These are phyloP conservation scores for Extremus antarcticus DNA, from an alignment of 495 filamentous ascomycete species.

Conservation along the genomic window DNA sequence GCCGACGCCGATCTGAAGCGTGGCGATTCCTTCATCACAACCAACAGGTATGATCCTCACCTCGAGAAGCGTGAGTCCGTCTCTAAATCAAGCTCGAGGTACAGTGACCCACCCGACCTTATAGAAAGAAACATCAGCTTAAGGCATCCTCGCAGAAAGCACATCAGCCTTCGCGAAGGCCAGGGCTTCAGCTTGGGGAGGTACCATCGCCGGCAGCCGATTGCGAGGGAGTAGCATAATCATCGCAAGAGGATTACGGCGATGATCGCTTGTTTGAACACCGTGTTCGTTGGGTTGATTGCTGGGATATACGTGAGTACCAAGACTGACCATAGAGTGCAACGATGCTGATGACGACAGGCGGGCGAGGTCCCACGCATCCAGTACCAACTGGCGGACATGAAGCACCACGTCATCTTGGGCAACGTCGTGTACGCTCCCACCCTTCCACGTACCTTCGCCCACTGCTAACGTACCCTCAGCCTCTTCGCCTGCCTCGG, in stretches of 20 bases:
- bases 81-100: background rate
- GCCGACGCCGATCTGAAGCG: background rate
- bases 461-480: background rate
- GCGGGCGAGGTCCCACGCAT: conserved; percentile 63
- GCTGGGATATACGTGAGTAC: conserved; percentile 54
- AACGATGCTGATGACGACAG: conserved; percentile 17
- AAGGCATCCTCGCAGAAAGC: conserved; percentile 19
- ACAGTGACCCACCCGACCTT: background rate
- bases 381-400: conserved; percentile 58
- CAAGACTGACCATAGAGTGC: background rate
- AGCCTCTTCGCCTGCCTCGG: conserved; percentile 56
- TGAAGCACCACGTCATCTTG: conserved; percentile 52
- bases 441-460: background rate
- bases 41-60: conserved; percentile 1
- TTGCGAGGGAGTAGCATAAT: conserved; percentile 55
- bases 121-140: conserved; percentile 8
- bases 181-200: conserved; percentile 22
- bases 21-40: background rate
- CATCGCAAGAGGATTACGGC: conserved; percentile 56
- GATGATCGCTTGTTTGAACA: conserved; percentile 57
- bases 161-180: conserved; percentile 17
- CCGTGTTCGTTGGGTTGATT: conserved; percentile 54
- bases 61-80: background rate
- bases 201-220: conserved; percentile 26
- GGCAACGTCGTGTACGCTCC: conserved; percentile 51